phyloP scores from a whole-genome alignment of 306 rosid species.

The Prunus mongolica region DNA sequence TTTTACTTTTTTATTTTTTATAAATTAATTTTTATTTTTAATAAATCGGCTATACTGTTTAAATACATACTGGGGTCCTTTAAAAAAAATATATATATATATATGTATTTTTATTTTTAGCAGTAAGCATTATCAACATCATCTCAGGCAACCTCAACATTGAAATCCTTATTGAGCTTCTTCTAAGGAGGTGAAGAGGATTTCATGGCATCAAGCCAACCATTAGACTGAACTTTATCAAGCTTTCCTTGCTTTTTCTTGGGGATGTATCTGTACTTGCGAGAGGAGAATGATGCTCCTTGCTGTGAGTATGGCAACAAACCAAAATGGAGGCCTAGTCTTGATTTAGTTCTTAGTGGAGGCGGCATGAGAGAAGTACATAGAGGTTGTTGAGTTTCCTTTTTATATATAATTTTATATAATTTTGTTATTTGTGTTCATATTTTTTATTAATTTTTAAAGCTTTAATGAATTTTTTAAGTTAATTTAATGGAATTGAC shows the following conservation, averaged over 20 bases:
- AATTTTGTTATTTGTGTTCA: no score
- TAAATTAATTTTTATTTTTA: no score
- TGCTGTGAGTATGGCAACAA: constrained; percentile 49
- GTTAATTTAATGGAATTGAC: no score
- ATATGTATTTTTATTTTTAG: background rate
- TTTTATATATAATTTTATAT: no score
- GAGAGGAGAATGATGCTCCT: constrained; percentile 49
- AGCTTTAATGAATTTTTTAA: no score
- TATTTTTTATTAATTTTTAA: no score
- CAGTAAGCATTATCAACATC: constrained; percentile 48
- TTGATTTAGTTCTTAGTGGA: constrained; percentile 63
- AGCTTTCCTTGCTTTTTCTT: constrained; percentile 53
- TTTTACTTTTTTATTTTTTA: no score
- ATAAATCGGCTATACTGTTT: no score
- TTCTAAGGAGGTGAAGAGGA: constrained; percentile 76
- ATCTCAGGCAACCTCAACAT: constrained; percentile 42
- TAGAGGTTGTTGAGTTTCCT: no score
- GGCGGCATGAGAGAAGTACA: constrained; percentile 6
- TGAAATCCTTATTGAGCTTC: constrained; percentile 52
- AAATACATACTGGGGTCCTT: no score
- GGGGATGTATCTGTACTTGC: constrained; percentile 40
- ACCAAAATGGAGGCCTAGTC: constrained; percentile 58
- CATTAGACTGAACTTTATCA: constrained; percentile 75
- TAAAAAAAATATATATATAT: no score
- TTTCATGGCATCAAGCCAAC: constrained; percentile 40